Base-by-base conservation (phyloP, 257 asterid species). In the Capsicum chinense region DNA sequence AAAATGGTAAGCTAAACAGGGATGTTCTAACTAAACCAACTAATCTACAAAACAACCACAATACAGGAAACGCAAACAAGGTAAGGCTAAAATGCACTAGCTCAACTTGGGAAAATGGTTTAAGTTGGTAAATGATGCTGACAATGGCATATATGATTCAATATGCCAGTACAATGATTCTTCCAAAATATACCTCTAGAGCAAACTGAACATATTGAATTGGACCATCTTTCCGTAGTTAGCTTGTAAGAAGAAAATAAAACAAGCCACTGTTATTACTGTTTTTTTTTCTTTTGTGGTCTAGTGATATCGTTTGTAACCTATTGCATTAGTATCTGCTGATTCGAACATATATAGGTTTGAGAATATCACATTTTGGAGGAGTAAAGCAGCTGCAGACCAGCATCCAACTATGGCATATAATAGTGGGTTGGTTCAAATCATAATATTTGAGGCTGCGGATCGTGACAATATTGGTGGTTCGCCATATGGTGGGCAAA, bases 401-500 rank as follows among this genome's bases (percentile, higher is more conserved):
- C 93, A 86, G 86, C 92, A 89, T 81, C 91, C 96, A 26, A 73
- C 91, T 62, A 89, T 86, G 89, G 93, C 92, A 78, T 88, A 92
- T 87, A 88, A 86, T 68, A 92, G 92, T 85, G 98, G 98, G 69
- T 88, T 95, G 92, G 92, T 97, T 86, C 99, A 97, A 88, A 93
- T 92, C 44, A 83, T 95, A 57, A 92, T 97, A 83, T 97, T 97
- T 80, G 99, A 95, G 91, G 95, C 98, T 62, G 90, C 93, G 83
- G 93, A 97, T 79, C 97, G 97, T 21, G 99, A 97, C 85, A 93
- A 88, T 82, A 95, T 97, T 57, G 99, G 99, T 42, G 99, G 99
- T 85, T 97, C 99, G 76, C 96, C 98, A 54, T 97, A 97, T 88
- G 97, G 97, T 56, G 99, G 99, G 69, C 99, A 97, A 87, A 95